phyloP scores from a whole-genome alignment of 441 rosid genomes.

The Corymbia citriodora region DNA sequence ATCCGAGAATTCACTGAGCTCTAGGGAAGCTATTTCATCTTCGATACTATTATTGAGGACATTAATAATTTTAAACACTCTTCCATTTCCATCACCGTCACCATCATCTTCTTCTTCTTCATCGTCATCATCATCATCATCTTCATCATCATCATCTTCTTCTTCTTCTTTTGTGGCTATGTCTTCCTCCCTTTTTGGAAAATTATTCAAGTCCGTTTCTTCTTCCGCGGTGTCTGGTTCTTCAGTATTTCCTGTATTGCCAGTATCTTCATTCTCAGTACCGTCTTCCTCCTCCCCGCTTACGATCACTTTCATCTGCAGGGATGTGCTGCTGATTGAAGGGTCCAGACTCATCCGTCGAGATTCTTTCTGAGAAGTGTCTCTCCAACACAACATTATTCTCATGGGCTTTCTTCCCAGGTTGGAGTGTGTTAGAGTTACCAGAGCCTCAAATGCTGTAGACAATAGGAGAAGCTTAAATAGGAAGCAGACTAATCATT shows the following conservation, averaged over 20 bases:
- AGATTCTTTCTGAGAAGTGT: neutral
- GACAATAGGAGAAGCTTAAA: neutral
- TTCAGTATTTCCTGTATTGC: neutral
- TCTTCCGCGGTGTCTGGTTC: neutral
- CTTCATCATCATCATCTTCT: neutral
- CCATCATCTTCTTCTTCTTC: neutral
- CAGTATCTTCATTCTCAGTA: neutral
- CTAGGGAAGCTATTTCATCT: neutral
- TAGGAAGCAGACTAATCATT: neutral
- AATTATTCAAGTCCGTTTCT: neutral
- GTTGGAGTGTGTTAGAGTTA: neutral
- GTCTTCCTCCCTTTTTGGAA: neutral
- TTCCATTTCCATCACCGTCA: neutral
- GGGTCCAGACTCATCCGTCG: neutral
- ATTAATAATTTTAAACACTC: neutral
- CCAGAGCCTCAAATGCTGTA: neutral
- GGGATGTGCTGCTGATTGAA: neutral
- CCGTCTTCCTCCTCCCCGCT: neutral
- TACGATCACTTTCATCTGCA: neutral
- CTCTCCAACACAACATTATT: neutral
- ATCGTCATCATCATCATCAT: accelerated
- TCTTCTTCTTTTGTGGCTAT: neutral
- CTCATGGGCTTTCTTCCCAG: neutral
- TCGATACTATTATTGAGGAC: neutral
- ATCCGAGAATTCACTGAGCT: neutral